Percentiles rank a stretch among this genome's conserved stretches.
Evolutionary conservation across 805 yeast species (phyloP).

Genomic region (Schizosaccharomyces lindneri): DNA sequence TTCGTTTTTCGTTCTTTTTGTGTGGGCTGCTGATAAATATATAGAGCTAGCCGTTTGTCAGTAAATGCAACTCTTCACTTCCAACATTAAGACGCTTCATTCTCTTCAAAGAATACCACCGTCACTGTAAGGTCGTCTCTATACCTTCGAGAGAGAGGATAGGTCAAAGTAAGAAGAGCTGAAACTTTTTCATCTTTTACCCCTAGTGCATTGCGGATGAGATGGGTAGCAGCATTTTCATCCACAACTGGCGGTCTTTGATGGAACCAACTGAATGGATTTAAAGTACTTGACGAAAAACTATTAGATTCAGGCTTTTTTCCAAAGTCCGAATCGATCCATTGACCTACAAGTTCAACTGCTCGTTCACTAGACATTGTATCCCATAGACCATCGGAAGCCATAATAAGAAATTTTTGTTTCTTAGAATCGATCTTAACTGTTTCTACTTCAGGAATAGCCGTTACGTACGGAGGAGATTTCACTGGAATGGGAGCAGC

Average conservation of each 20-base stretch:
- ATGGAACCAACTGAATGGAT: neutral
- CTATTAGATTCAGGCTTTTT: neutral
- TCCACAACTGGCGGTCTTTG: constrained; percentile 19
- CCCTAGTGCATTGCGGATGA: constrained; percentile 82
- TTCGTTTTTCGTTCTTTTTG: too few species aligned
- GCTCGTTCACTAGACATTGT: constrained; percentile 79
- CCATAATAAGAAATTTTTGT: constrained; percentile 71
- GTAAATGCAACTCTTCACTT: constrained; percentile 1
- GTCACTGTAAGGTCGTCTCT: constrained; percentile 92
- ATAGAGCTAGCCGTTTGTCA: neutral
- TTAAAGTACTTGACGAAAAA: neutral
- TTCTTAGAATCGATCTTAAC: constrained; percentile 48
- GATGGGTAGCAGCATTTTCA: constrained; percentile 72
- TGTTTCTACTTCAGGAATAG: constrained; percentile 65
- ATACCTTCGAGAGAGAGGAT: constrained; percentile 72
- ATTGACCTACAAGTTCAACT: constrained; percentile 70
- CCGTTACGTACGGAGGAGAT: constrained; percentile 94
- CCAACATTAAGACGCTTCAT: constrained; percentile 9
- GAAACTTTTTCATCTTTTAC: constrained; percentile 75
- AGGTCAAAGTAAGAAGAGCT: constrained; percentile 70
- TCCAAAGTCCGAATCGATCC: constrained; percentile 31
- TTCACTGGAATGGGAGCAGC: constrained; percentile 32
- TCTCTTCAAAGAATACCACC: constrained; percentile 72
- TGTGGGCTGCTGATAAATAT: too few species aligned
- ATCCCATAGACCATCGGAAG: constrained; percentile 84